Conservation (phyloP, 2,329 filamentous ascomycete species). For the Colletotrichum scovillei region DNA sequence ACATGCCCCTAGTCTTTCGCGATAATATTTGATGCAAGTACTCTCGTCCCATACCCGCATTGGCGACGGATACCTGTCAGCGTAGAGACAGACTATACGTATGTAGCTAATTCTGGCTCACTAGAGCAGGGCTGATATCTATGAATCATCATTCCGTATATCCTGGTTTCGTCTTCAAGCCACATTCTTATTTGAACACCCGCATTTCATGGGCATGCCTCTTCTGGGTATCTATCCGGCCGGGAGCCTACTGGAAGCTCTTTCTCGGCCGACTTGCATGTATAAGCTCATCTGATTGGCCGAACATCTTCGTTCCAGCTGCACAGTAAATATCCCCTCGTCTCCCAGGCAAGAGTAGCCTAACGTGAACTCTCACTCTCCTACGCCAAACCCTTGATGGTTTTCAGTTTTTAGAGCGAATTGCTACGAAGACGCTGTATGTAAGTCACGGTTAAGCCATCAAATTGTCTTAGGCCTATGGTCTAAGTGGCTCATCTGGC, state of each 20-base stretch:
- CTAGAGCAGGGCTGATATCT: not conserved
- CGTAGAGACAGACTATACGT: not conserved
- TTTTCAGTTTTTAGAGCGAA: not conserved
- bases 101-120: too few relatives aligned
- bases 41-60: too few relatives aligned
- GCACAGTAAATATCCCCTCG: too few relatives aligned
- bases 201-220: not conserved
- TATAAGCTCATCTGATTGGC: not conserved
- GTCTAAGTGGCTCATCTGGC: not conserved
- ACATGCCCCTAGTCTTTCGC: not conserved
- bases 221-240: not conserved
- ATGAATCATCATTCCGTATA: constrained; percentile 28
- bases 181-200: not conserved
- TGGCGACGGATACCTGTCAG: too few relatives aligned
- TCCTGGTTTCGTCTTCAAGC: not conserved
- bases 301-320: too few relatives aligned
- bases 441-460: not conserved
- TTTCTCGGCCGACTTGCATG: constrained; percentile 8
- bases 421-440: not conserved
- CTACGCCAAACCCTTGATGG: not conserved
- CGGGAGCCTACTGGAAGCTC: not conserved
- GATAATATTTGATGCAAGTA: too few relatives aligned
- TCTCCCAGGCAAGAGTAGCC: too few relatives aligned
- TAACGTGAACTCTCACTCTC: too few relatives aligned
- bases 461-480: too few relatives aligned